These are phyloP conservation scores for Tulasnella sp. DNA, from an alignment of 768 basidiomycete species.

Conservation along the genomic window DNA sequence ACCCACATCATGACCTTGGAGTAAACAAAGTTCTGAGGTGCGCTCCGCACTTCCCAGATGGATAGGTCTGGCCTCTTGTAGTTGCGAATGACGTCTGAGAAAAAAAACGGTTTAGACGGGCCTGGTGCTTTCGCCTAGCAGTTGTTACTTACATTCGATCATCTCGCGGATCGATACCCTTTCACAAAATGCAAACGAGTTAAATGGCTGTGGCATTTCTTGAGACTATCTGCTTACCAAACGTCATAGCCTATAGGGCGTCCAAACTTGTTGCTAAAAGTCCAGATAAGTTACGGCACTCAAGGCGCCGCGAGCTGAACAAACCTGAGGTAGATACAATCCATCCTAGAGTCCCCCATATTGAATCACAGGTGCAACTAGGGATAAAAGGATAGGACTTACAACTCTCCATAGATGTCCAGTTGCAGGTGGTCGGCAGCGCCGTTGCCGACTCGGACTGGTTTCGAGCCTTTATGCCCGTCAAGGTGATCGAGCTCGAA, in stretches of 20 bases:
- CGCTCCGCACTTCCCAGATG: constrained; percentile 82
- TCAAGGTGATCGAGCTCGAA: constrained; percentile 81
- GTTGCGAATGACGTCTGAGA: not conserved
- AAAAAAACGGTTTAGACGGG: not conserved
- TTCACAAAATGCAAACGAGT: not conserved
- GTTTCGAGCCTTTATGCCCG: constrained; percentile 54
- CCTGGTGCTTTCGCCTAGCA: not conserved
- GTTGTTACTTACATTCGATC: constrained; percentile 45
- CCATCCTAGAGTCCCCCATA: constrained; percentile 56
- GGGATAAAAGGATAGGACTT: constrained; percentile 32
- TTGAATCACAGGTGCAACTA: not conserved
- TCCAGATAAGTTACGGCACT: not conserved
- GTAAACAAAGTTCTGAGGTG: constrained; percentile 55
- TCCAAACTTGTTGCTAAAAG: constrained; percentile 73
- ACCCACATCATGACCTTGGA: constrained; percentile 91
- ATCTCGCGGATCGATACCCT: constrained; percentile 72
- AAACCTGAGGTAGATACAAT: constrained; percentile 70
- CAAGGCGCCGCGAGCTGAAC: not conserved
- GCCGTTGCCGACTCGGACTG: constrained; percentile 91
- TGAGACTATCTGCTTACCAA: constrained; percentile 42
- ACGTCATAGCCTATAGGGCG: constrained; percentile 50
- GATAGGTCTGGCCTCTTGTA: not conserved
- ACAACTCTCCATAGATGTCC: constrained; percentile 97
- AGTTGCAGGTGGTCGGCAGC: constrained; percentile 91
- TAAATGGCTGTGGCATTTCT: not conserved